These are phyloP conservation scores for Baudoinia panamericana DNA, from an alignment of 495 filamentous ascomycete species.

Conservation along the genomic window DNA sequence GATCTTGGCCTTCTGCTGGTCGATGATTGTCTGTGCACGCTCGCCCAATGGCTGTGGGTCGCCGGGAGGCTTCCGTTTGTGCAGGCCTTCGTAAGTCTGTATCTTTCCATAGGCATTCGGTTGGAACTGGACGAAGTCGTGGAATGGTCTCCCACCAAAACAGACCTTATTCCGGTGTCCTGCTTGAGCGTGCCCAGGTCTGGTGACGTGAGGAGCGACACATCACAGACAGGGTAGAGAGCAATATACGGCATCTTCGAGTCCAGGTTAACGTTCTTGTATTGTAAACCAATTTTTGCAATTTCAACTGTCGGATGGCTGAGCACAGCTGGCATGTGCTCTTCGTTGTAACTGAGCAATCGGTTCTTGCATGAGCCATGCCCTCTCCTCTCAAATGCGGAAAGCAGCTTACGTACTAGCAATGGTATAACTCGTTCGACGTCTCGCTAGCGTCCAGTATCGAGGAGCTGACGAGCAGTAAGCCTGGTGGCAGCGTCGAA, in stretches of 20 bases:
- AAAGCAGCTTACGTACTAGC: too few species aligned
- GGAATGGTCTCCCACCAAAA: slow-evolving; percentile 3
- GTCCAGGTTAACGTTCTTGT: slow-evolving; percentile 10
- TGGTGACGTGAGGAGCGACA: background rate
- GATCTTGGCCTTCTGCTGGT: slow-evolving; percentile 10
- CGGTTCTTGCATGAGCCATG: too few species aligned
- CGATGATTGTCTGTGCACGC: slow-evolving; percentile 2
- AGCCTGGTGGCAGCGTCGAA: slow-evolving; percentile 11
- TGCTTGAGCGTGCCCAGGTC: background rate
- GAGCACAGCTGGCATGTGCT: slow-evolving; percentile 4
- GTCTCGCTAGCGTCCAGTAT: slow-evolving; percentile 5
- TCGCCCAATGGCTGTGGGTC: slow-evolving; percentile 6
- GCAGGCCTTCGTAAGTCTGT: slow-evolving; percentile 17
- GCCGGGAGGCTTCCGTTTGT: slow-evolving; percentile 4
- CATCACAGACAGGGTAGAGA: slow-evolving; percentile 15
- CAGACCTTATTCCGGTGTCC: slow-evolving; percentile 1
- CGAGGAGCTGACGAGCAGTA: slow-evolving; percentile 14
- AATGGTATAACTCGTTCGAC: slow-evolving; percentile 16
- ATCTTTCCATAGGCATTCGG: slow-evolving; percentile 12
- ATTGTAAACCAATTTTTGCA: slow-evolving; percentile 12
- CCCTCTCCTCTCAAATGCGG: too few species aligned
- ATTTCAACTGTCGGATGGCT: background rate
- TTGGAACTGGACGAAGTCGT: slow-evolving; percentile 7
- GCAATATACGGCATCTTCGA: slow-evolving; percentile 14
- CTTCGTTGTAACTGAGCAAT: slow-evolving; percentile 20